Evolutionary conservation across 768 basidiomycete genomes (phyloP), one percentile per base, ranked within the genome.

Genomic region (Sporobolomyces pararoseus): DNA sequence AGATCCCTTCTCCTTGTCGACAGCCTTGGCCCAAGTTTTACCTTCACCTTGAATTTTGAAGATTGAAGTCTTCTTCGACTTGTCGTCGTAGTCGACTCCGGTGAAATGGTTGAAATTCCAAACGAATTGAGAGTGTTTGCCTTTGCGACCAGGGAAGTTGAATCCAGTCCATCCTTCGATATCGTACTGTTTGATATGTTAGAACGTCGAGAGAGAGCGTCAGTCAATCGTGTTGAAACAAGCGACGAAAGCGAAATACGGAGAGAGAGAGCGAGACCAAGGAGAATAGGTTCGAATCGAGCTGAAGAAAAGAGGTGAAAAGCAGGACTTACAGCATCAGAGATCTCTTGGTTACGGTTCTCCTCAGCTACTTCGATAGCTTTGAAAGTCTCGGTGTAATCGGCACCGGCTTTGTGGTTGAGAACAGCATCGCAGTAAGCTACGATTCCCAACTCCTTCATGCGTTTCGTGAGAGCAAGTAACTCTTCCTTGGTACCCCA

Each of bases 361-460:
- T 82, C 75, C 44, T 77, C 39, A 52, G 79, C 81, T 17, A 82
- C 81, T 76, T 80, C 78, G n/a, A 76, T 80, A 29, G 79, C 82
- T 9, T 75, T 44, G 76, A 82, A 82, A 27, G 74, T 76, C 71
- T 82, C 81, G 52, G 75, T 78, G 21, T 78, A 76, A 71, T 82
- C 81, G 17, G 81, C 81, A 12, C 81, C 81, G 21, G 79, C 75
- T 77, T 80, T 81, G 79, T 82, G 81, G 70, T 81, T 82, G 58
- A 82, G 70, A 21, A 82, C 81, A 2, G 79, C 80, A 64, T 81
- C 80, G 47, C 51, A 49, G 31, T 67, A 57, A 31, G 44, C 70
- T 65, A 81, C 78, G 50, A 82, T 78, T 19, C 81, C 82, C 55
- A 80, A 76, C 21, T 80, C 76, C 65, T 77, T 78, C 16, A 80